phyloP scores from a whole-genome alignment of 2,329 filamentous ascomycete genomes.

The Ophiosphaerella narmari region DNA sequence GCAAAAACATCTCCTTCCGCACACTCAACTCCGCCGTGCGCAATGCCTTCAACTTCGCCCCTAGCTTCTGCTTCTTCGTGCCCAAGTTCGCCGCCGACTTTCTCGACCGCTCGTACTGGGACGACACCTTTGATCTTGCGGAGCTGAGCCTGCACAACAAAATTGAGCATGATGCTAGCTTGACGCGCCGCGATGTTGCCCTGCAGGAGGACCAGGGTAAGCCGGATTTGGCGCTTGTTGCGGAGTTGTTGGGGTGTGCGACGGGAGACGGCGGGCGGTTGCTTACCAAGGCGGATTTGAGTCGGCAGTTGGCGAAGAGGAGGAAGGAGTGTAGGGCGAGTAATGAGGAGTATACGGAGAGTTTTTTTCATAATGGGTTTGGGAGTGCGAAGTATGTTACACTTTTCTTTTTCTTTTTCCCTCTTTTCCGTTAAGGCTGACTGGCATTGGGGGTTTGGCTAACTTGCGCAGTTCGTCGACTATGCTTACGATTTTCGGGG shows the following conservation, averaged over 20 bases:
- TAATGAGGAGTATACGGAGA: conserved; percentile 44
- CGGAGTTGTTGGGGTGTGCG: conserved; percentile 41
- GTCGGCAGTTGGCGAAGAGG: conserved; percentile 37
- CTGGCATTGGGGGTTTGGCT: not conserved
- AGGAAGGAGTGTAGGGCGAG: conserved; percentile 41
- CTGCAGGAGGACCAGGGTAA: conserved; percentile 44
- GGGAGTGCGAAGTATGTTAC: conserved; percentile 45
- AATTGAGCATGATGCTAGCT: conserved; percentile 44
- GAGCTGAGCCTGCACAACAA: conserved; percentile 38
- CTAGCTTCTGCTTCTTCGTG: conserved; percentile 37
- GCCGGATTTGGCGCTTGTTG: conserved; percentile 45
- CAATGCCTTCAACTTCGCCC: conserved; percentile 40
- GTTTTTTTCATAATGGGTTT: conserved; percentile 47
- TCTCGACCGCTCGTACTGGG: conserved; percentile 20
- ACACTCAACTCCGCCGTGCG: conserved; percentile 30
- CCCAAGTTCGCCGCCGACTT: conserved; percentile 35
- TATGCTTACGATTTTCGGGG: conserved; percentile 50
- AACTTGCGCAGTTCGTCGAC: conserved; percentile 42
- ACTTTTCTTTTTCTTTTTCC: not conserved
- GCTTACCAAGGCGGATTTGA: conserved; percentile 47
- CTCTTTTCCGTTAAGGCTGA: not conserved
- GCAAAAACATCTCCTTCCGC: conserved; percentile 38
- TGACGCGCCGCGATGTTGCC: conserved; percentile 37
- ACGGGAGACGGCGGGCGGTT: conserved; percentile 40
- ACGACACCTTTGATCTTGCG: conserved; percentile 32